Conservation (phyloP, 176 grass and related monocot species). For the Paspalum notatum region DNA sequence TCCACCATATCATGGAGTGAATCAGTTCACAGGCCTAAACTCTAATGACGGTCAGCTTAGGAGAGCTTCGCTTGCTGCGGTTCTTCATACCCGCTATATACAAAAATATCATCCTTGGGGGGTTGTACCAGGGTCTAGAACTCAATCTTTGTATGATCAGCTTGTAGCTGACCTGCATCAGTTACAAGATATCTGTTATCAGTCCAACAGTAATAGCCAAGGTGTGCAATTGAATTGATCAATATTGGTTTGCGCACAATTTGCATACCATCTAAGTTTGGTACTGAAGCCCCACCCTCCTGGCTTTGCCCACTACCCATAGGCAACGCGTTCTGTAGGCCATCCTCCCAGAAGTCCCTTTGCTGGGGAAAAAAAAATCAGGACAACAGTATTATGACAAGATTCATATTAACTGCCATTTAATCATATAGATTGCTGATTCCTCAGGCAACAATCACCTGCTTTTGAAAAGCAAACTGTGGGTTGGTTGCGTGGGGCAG, state of each 20-base stretch:
- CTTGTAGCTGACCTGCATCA: constrained; percentile 43
- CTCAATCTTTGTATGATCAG: constrained; percentile 38
- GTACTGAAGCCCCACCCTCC: constrained; percentile 39
- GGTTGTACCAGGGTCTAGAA: constrained; percentile 40
- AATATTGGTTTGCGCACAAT: background rate
- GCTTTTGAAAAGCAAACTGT: constrained; percentile 64
- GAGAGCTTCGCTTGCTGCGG: constrained; percentile 45
- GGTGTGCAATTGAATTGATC: constrained; percentile 34
- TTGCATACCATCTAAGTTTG: constrained; percentile 52
- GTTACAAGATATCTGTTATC: background rate
- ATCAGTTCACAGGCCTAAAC: constrained; percentile 44
- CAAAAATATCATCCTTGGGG: constrained; percentile 46
- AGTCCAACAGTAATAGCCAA: background rate
- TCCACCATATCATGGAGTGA: constrained; percentile 35
- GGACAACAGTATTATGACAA: constrained; percentile 32
- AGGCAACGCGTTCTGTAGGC: constrained; percentile 48
- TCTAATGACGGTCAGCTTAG: constrained; percentile 46
- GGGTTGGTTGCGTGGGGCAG: constrained; percentile 42
- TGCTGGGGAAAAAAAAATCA: constrained; percentile 50
- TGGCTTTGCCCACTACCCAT: constrained; percentile 52
- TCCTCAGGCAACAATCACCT: constrained; percentile 64
- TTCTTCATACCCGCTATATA: constrained; percentile 44
- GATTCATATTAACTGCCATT: constrained; percentile 28
- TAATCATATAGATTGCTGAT: constrained; percentile 5
- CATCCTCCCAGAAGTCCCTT: constrained; percentile 74